Percentiles rank a stretch among this genome's conserved stretches.
These are phyloP conservation scores for Vitis labrusca DNA, from an alignment of 164 flowering plant species.

Conservation along the genomic window DNA sequence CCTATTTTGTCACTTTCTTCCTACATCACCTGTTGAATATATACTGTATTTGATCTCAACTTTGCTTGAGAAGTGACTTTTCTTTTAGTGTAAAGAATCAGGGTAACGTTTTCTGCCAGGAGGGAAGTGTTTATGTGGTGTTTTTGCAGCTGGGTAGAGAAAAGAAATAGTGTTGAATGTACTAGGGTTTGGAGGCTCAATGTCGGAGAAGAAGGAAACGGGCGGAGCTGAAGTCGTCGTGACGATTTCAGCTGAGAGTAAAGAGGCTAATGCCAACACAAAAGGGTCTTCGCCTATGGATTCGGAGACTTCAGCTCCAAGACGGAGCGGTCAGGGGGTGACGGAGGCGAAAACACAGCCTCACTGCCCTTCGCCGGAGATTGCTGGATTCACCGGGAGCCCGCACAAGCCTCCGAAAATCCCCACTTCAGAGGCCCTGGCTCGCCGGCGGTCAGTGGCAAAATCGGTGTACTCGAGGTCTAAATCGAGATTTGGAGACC, in stretches of 20 bases:
- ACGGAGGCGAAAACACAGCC: constrained; percentile 15
- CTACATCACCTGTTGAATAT: too few species aligned
- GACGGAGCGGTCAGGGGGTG: background rate
- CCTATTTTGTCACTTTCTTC: too few species aligned
- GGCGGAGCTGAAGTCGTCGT: constrained; percentile 26
- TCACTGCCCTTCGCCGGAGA: constrained; percentile 36
- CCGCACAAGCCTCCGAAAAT: constrained; percentile 48
- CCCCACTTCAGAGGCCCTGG: constrained; percentile 30
- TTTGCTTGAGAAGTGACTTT: too few species aligned
- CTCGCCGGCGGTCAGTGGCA: constrained; percentile 25
- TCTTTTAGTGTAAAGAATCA: too few species aligned
- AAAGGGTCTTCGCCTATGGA: constrained; percentile 7
- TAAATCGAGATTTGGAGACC: constrained; percentile 61
- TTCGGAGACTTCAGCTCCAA: background rate
- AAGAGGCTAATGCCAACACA: background rate
- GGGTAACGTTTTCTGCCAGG: too few species aligned
- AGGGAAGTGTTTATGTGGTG: too few species aligned
- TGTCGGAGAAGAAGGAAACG: constrained; percentile 17
- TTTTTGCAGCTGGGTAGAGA: too few species aligned
- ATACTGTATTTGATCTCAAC: too few species aligned
- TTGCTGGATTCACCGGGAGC: constrained; percentile 22
- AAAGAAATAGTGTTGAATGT: too few species aligned
- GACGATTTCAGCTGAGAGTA: constrained; percentile 10
- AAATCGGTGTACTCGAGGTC: constrained; percentile 43
- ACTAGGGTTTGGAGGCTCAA: background rate